Evolutionary conservation across 176 grass and related monocot species (phyloP).

Genomic region (Aechmea fasciata): DNA sequence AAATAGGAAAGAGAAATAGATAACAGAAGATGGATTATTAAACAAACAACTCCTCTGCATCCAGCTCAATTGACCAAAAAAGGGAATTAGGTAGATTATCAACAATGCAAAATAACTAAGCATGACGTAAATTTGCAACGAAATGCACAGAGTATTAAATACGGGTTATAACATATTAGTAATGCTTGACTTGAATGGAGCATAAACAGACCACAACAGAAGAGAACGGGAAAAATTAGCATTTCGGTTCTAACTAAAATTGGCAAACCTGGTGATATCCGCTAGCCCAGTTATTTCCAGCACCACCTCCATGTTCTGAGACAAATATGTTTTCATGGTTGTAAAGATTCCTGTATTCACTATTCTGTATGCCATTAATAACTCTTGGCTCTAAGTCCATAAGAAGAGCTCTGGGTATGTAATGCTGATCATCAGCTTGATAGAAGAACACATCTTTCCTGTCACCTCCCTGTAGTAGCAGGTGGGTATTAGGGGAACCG

Average conservation of each 20-base stretch:
- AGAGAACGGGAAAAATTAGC: not conserved
- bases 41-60: not conserved
- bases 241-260: not conserved
- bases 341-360: constrained; percentile 92
- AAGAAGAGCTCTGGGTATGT: constrained; percentile 90
- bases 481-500: not conserved
- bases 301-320: constrained; percentile 96
- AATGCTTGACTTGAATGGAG: not conserved
- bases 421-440: constrained; percentile 98
- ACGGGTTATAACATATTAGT: not conserved
- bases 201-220: not conserved
- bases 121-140: not conserved
- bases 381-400: constrained; percentile 96
- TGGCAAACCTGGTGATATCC: constrained; percentile 81
- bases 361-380: constrained; percentile 94
- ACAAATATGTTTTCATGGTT: constrained; percentile 98
- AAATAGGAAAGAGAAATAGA: too few species aligned
- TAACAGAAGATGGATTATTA: too few species aligned
- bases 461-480: constrained; percentile 76
- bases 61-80: not conserved
- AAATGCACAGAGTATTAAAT: not conserved
- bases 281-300: constrained; percentile 98
- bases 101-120: not conserved
- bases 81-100: not conserved
- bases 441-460: constrained; percentile 99